These are phyloP conservation scores for Pythium aristosporum DNA, from an alignment of 352 stramenopile species.

Conservation along the genomic window DNA sequence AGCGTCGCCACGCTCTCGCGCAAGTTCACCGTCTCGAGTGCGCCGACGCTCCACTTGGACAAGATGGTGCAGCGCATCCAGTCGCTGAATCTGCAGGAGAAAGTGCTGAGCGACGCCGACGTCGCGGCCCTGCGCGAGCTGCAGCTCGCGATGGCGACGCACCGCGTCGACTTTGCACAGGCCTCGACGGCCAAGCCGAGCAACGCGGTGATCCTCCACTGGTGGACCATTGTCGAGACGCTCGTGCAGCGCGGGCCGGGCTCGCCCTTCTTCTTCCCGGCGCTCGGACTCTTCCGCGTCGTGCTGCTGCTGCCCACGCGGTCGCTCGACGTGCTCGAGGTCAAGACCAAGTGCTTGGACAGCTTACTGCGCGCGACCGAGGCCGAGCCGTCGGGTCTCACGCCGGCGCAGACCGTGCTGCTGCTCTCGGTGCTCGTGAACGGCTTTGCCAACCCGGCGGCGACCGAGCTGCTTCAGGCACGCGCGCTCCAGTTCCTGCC, in stretches of 20 bases:
- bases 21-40: constrained; percentile 56
- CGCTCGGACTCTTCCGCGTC: constrained; percentile 57
- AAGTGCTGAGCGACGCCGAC: constrained; percentile 32
- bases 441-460: constrained; percentile 49
- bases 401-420: constrained; percentile 50
- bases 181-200: constrained; percentile 10
- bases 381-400: constrained; percentile 27
- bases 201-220: constrained; percentile 12
- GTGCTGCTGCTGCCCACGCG: constrained; percentile 45
- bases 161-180: constrained; percentile 19
- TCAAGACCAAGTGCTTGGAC: constrained; percentile 59
- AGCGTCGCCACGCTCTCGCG: constrained; percentile 33
- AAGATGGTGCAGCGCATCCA: constrained; percentile 46
- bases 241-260: constrained; percentile 36
- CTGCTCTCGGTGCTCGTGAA: constrained; percentile 66
- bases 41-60: constrained; percentile 47
- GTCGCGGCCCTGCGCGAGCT: constrained; percentile 35
- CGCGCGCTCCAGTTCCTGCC: constrained; percentile 53
- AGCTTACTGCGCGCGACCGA: constrained; percentile 40
- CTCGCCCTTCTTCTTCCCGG: constrained; percentile 52
- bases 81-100: constrained; percentile 28
- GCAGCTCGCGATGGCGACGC: constrained; percentile 16
- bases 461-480: constrained; percentile 50
- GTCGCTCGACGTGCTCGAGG: constrained; percentile 19
- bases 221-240: constrained; percentile 48